Base-by-base conservation (phyloP, 306 rosid genomes). In the Vicia sativa region DNA sequence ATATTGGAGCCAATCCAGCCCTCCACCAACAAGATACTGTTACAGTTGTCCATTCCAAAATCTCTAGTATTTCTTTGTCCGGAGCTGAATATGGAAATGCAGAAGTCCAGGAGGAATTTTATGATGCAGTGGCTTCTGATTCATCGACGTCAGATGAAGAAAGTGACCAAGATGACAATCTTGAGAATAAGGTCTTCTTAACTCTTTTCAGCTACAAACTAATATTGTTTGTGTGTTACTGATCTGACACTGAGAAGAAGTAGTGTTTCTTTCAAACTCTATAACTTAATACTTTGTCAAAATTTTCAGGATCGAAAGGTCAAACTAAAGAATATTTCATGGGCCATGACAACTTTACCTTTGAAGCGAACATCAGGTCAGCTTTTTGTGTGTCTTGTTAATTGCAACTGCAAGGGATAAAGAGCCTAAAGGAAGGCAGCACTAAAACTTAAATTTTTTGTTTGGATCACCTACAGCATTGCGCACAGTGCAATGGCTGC, bases 101-200 rank as follows among this genome's bases (percentile, higher is more conserved):
- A 43, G 88, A 83, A 13, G 72, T 87, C 46, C 87, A 80, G 42
- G 98, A 93, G 62, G 96, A 93, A 74, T 93, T 93, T 75, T 93
- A 86, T 70, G 98, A 93, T 72, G 98, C 98, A 58, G 87, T 90
- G 35, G 82, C 90, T 65, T 85, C 75, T 2, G 85, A 81, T 70
- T 75, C 97, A 4, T 74, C 84, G 25, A 64, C 93, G 37, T 63
- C 74, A 16, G 89, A 73, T 52, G 85, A 79, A 1, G 82, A 65
- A 25, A 73, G 67, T 58, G 75, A 71, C 16, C 76, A 42, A 1
- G 59, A 73, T 23, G 70, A 52, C 34, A 50, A 62, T 7, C 57
- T 3, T 45, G 74, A 67, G 57, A 25, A 78, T 11, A 59, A 78
- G 86, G 86, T 82, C 85, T 85, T 41, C 75, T 73, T 16, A 70